Base-by-base conservation (phyloP, 2,329 filamentous ascomycete genomes). In the Pseudocercospora vitis region DNA sequence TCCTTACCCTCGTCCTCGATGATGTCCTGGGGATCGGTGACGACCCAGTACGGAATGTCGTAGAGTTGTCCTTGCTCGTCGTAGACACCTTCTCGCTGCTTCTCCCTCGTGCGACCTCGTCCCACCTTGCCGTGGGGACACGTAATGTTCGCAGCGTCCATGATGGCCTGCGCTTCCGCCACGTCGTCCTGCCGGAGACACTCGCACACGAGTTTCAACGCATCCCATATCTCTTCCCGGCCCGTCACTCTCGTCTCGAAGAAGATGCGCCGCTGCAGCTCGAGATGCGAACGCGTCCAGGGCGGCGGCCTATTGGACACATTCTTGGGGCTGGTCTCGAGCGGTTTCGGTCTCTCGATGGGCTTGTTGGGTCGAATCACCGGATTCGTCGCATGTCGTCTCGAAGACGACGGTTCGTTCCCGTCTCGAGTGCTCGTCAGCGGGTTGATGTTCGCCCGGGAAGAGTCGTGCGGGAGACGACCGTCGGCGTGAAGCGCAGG, bases 241-340 rank as follows among this genome's bases (percentile, higher is more conserved):
- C 90, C 90, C 0, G 87, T 88, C 12, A 95, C 89, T 42, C 90
- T 78, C 1, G 91, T 96, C 57, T 96, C 91, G 71, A 95, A 97
- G 77, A 95, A 96, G 57, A 90, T 90, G 45, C 74, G 75, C 45
- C 92, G 82, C 73, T 96, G 89, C 26, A 78, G 78, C 54, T 84
- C 81, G 2, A 96, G 76, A 49, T 86, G 76, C 12, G 73, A 67
- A n/a, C 81, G 82, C 1, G 88, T 91, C 88, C 88, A 95, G 12
- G 74, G 71, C 7, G 63, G 62, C 9, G 60, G 63, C 21, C 54
- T 53, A 35, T 60, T 57, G 11, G 42, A 50, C 24, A 60, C 52
- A 37, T 62, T 59, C 19, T 47, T 48, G 9, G 61, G 67, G 19
- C 47, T 58, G 26, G 47, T 52, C 21, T 50, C 44, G 21, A 64